phyloP scores from a whole-genome alignment of 192 early-diverging fungal species.

The Fimicolochytrium jonesii region DNA sequence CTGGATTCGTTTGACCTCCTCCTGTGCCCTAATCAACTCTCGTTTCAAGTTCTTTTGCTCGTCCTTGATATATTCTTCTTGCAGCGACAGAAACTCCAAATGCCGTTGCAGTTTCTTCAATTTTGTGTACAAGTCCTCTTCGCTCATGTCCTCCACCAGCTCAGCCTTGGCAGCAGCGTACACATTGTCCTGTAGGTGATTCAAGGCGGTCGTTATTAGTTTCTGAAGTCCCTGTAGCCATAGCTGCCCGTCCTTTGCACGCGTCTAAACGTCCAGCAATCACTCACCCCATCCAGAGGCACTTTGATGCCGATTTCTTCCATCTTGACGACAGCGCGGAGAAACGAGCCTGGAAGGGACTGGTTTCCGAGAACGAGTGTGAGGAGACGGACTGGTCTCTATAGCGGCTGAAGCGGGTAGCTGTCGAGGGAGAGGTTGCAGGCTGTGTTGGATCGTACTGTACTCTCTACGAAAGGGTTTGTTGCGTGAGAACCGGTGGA shows the following conservation, averaged over 20 bases:
- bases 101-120: conserved; percentile 93
- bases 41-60: conserved; percentile 96
- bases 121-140: conserved; percentile 86
- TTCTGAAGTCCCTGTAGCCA: too few relatives aligned
- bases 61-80: conserved; percentile 99
- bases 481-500: too few relatives aligned
- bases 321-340: conserved; percentile 3
- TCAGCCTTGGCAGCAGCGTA: conserved; percentile 29
- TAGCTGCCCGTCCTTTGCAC: too few relatives aligned
- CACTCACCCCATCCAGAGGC: conserved; percentile 20
- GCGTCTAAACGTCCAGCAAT: not conserved
- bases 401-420: too few relatives aligned
- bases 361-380: too few relatives aligned
- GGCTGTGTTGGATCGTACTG: too few relatives aligned
- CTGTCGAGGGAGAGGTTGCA: too few relatives aligned
- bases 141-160: conserved; percentile 56
- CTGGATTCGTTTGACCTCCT: conserved; percentile 97
- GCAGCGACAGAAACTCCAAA: conserved; percentile 90
- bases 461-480: too few relatives aligned
- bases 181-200: conserved; percentile 19
- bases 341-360: too few relatives aligned
- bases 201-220: not conserved
- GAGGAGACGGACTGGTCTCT: too few relatives aligned
- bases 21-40: conserved; percentile 90
- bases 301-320: conserved; percentile 21